These are phyloP conservation scores for Euphorbia corollata DNA, from an alignment of 441 rosid genomes.

Conservation along the genomic window DNA sequence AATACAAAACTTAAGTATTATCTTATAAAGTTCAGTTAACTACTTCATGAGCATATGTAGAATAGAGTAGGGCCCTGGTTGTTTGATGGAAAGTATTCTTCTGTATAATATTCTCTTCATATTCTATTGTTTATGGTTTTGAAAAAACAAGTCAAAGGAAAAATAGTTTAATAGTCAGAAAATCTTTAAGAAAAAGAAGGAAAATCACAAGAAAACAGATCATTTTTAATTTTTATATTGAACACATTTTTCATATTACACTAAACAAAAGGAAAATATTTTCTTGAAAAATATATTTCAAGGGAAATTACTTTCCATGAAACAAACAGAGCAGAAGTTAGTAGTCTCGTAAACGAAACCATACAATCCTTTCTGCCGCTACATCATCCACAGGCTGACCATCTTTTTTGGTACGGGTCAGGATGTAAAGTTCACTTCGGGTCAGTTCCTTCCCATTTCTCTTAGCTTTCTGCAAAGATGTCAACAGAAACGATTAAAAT, in stretches of 20 bases:
- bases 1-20: background rate
- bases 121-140: background rate
- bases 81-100: background rate
- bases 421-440: conserved; percentile 33
- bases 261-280: background rate
- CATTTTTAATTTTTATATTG: background rate
- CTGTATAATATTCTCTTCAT: background rate
- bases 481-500: conserved; percentile 5
- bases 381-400: conserved; percentile 32
- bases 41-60: background rate
- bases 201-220: background rate
- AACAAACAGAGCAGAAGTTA: background rate
- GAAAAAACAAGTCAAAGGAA: background rate
- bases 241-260: background rate
- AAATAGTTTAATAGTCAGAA: no score
- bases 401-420: conserved; percentile 39
- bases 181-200: no score
- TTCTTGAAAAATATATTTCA: background rate
- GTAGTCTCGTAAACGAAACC: conserved; percentile 10
- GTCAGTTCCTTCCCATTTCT: conserved; percentile 36
- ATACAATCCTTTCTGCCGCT: conserved; percentile 33
- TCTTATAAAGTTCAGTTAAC: background rate
- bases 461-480: conserved; percentile 26
- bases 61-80: background rate
- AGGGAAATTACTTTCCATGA: background rate